phyloP scores from a whole-genome alignment of 1,284 basidiomycete genomes.

The Somion occarium region DNA sequence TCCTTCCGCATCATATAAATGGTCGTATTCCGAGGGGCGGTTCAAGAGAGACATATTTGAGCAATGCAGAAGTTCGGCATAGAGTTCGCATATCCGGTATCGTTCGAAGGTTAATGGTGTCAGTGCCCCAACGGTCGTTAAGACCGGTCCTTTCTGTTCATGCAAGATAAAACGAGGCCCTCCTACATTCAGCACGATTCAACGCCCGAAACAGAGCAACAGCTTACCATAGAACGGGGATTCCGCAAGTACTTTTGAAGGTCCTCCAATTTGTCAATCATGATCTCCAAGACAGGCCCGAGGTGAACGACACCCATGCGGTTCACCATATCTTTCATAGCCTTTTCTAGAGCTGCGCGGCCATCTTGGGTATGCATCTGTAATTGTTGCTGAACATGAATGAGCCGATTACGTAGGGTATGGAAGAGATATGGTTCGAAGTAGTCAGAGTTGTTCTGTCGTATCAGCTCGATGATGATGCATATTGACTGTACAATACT shows the following conservation, averaged over 20 bases:
- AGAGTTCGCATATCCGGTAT: slow-evolving; percentile 96
- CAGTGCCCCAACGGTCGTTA: slow-evolving; percentile 69
- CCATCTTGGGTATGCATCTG: slow-evolving; percentile 51
- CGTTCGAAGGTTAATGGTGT: slow-evolving; percentile 91
- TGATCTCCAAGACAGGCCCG: slow-evolving; percentile 76
- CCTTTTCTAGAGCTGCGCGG: slow-evolving; percentile 69
- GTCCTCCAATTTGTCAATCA: slow-evolving; percentile 67
- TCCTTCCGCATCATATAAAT: slow-evolving; percentile 70
- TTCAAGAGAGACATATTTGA: slow-evolving; percentile 98
- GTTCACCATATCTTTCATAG: slow-evolving; percentile 84
- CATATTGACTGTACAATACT: slow-evolving; percentile 87
- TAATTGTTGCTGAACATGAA: slow-evolving; percentile 70
- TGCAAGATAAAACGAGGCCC: slow-evolving; percentile 1
- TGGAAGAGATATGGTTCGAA: slow-evolving; percentile 99
- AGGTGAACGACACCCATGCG: slow-evolving; percentile 94
- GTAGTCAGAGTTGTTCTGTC: slow-evolving; percentile 98
- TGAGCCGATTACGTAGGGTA: slow-evolving; percentile 85
- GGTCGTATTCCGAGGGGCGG: slow-evolving; percentile 62
- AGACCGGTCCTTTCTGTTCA: slow-evolving; percentile 55
- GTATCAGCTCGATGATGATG: slow-evolving; percentile 92
- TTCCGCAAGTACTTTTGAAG: slow-evolving; percentile 70
- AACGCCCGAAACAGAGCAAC: background rate
- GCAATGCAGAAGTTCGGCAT: slow-evolving; percentile 95
- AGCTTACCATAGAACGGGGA: slow-evolving; percentile 73
- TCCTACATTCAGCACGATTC: background rate